Conservation (phyloP, 257 asterid genomes). For the Gardenia jasminoides region DNA sequence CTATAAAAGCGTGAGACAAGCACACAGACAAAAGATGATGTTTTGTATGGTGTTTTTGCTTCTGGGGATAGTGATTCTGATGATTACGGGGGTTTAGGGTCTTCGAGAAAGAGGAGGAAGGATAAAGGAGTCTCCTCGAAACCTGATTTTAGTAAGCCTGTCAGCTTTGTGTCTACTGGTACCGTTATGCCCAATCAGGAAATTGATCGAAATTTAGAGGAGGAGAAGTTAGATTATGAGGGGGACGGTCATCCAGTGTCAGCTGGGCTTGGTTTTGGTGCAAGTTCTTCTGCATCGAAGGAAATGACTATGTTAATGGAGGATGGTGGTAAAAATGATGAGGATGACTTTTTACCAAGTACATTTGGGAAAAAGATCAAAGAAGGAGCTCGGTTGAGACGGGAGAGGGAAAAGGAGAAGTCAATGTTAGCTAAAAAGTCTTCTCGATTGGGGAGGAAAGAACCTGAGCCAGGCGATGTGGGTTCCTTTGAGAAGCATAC, state of each 20-base stretch:
- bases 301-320: background rate
- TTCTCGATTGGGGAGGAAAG: constrained; percentile 41
- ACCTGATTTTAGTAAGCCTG: constrained; percentile 70
- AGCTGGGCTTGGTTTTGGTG: constrained; percentile 48
- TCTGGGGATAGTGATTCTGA: constrained; percentile 73
- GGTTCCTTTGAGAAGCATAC: no score
- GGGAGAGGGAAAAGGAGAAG: constrained; percentile 70
- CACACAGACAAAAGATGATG: constrained; percentile 69
- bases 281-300: constrained; percentile 33
- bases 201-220: constrained; percentile 44
- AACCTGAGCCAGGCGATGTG: constrained; percentile 36
- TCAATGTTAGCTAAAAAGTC: constrained; percentile 53
- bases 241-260: constrained; percentile 36
- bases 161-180: constrained; percentile 64
- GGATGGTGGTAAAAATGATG: constrained; percentile 29
- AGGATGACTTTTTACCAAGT: constrained; percentile 45
- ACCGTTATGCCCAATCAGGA: constrained; percentile 62
- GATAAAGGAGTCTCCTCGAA: constrained; percentile 47
- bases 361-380: no score
- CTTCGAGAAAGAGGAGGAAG: constrained; percentile 61
- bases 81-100: constrained; percentile 53
- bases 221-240: constrained; percentile 28
- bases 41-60: constrained; percentile 79
- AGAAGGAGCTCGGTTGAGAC: no score
- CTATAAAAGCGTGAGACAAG: constrained; percentile 49